These are phyloP conservation scores for Beauveria bassiana DNA, from an alignment of 2,329 filamentous ascomycete species.

Conservation along the genomic window DNA sequence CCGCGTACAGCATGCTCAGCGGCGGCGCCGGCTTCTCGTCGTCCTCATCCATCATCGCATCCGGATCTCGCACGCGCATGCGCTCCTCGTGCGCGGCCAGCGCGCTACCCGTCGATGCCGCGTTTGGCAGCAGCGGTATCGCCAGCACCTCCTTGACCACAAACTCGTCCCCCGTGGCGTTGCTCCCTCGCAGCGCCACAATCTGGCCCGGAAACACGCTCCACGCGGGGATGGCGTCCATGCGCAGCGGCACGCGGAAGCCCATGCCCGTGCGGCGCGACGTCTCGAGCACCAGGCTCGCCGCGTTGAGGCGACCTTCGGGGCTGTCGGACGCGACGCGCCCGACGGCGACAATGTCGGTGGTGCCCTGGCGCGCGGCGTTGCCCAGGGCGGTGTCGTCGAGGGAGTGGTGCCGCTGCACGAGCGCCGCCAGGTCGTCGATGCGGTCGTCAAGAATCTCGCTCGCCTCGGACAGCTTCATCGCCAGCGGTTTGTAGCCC, in stretches of 20 bases:
- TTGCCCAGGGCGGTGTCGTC: slow-evolving; percentile 81
- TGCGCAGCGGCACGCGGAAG: slow-evolving; percentile 68
- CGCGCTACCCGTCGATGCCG: slow-evolving; percentile 59
- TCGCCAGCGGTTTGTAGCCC: slow-evolving; percentile 83
- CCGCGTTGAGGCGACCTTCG: slow-evolving; percentile 80
- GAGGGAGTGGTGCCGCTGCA: slow-evolving; percentile 66
- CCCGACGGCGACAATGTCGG: slow-evolving; percentile 82
- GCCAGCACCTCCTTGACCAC: slow-evolving; percentile 68
- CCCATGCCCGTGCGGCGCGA: slow-evolving; percentile 79
- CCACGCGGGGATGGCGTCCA: slow-evolving; percentile 60
- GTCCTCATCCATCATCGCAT: slow-evolving; percentile 44
- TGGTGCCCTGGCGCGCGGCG: slow-evolving; percentile 75
- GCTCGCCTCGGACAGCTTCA: slow-evolving; percentile 88
- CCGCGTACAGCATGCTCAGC: slow-evolving; percentile 67
- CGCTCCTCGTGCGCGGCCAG: slow-evolving; percentile 63
- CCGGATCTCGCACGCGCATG: slow-evolving; percentile 52
- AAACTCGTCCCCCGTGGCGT: slow-evolving; percentile 79
- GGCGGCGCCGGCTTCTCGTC: slow-evolving; percentile 47
- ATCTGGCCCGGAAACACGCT: slow-evolving; percentile 94
- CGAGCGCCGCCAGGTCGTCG: slow-evolving; percentile 72
- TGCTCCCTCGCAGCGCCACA: slow-evolving; percentile 77
- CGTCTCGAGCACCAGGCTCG: slow-evolving; percentile 81
- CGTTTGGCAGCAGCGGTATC: slow-evolving; percentile 64
- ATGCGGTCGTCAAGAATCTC: slow-evolving; percentile 93
- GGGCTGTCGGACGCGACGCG: slow-evolving; percentile 80